Evolutionary conservation across 78 protist genomes (phyloP).

Genomic region (Guillardia theta): DNA sequence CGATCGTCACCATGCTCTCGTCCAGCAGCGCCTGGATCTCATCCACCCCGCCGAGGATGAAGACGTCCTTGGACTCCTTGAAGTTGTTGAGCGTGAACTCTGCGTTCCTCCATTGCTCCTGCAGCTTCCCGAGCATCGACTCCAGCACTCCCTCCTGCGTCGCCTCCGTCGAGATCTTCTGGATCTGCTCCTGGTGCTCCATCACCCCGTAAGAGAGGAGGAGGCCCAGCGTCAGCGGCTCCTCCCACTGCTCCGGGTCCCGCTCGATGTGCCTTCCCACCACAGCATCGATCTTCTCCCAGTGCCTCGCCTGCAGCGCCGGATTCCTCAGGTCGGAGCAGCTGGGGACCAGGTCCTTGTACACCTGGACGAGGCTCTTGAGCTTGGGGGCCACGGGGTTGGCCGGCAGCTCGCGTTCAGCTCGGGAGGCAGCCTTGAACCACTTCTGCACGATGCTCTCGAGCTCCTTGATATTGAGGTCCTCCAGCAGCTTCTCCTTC

Average conservation of each 20-base stretch:
- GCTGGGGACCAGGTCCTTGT: conserved; percentile 53
- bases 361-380: neutral
- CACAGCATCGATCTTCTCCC: conserved; percentile 47
- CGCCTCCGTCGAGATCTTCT: conserved; percentile 43
- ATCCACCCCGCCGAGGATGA: conserved; percentile 62
- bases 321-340: conserved; percentile 49
- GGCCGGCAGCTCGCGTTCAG: neutral
- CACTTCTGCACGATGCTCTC: neutral
- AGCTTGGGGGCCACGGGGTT: neutral
- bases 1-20: conserved; percentile 56
- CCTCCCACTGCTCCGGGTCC: neutral
- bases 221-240: conserved; percentile 6
- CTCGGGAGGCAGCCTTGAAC: conserved; percentile 9
- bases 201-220: neutral
- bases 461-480: neutral
- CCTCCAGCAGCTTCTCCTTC: neutral
- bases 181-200: conserved; percentile 40
- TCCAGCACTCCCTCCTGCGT: conserved; percentile 52
- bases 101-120: conserved; percentile 21
- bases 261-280: neutral
- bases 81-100: conserved; percentile 45
- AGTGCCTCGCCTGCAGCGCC: conserved; percentile 50
- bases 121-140: conserved; percentile 49
- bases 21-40: conserved; percentile 62
- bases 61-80: conserved; percentile 57